Evolutionary conservation across 257 asterid genomes (phyloP).

Genomic region (Avicennia marina): DNA sequence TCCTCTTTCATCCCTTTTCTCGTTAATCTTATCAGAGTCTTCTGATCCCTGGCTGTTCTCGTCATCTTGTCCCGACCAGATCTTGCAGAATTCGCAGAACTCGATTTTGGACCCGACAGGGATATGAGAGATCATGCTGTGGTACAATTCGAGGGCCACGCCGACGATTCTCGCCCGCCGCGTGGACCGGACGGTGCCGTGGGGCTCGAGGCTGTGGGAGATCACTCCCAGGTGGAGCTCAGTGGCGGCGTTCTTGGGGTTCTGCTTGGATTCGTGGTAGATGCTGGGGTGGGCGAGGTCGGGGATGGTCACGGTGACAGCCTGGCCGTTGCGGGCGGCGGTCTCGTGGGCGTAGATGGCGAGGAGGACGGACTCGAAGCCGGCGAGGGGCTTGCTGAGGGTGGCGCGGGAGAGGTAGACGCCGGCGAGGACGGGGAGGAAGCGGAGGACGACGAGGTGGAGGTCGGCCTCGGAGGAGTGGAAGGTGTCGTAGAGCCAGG

Average conservation of each 20-base stretch:
- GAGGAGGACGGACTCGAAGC: slow-evolving; percentile 75
- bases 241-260: slow-evolving; percentile 34
- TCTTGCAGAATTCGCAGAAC: slow-evolving; percentile 59
- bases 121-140: slow-evolving; percentile 36
- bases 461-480: slow-evolving; percentile 66
- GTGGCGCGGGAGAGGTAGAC: slow-evolving; percentile 71
- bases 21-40: not conserved
- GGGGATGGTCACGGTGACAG: slow-evolving; percentile 58
- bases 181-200: slow-evolving; percentile 60
- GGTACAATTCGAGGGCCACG: slow-evolving; percentile 61
- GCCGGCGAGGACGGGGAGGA: slow-evolving; percentile 69
- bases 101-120: slow-evolving; percentile 71
- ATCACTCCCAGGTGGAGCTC: slow-evolving; percentile 66
- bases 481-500: slow-evolving; percentile 97
- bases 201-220: slow-evolving; percentile 60
- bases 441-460: slow-evolving; percentile 78
- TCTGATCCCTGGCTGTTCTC: not conserved
- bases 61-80: slow-evolving; percentile 47
- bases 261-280: slow-evolving; percentile 66
- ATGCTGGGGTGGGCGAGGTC: slow-evolving; percentile 67
- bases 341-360: slow-evolving; percentile 80
- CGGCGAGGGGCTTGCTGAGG: slow-evolving; percentile 68
- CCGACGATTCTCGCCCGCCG: slow-evolving; percentile 65
- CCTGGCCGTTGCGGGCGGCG: slow-evolving; percentile 48
- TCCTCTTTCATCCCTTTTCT: slow-evolving; percentile 10